Evolutionary conservation across 345 rosid genomes (phyloP), one percentile per base, ranked within the genome.

Genomic region (Salix brachista): DNA sequence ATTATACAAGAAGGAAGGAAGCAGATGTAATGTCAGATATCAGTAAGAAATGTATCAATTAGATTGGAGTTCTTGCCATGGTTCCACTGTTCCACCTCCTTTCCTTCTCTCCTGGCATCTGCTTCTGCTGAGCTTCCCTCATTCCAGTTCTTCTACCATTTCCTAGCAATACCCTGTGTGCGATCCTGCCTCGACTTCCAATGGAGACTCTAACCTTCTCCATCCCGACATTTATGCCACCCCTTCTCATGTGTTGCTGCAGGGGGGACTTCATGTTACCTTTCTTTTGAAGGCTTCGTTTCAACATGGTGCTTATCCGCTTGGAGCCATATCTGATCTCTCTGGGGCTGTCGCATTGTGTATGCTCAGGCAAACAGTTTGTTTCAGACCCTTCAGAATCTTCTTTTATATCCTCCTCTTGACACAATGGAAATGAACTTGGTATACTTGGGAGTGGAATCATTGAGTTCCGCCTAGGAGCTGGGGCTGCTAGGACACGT

Each of bases 181-280:
- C 92, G 82, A 84, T 81, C 86, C 85, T 87, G 78, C 97, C 97
- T 85, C 97, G 78, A 79, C 88, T 91, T 80, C 99, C 98, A 13
- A 93, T 91, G 0, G 97, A 95, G 39, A 95, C 86, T 73, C 97
- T 84, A 66, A 93, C 91, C 80, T 82, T 91, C 84, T 93, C 97
- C 92, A 81, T 88, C 5, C 99, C 94, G 2, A 95, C 96, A 79
- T 88, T 93, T 72, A 95, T 89, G 11, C 96, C 93, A 44, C 87
- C 90, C 82, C 89, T 89, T 82, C 97, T 87, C 65, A 81, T 37
- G 16, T 91, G 92, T 75, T 89, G 91, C 76, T 85, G 94, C 87
- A 89, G 74, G 42, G 89, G 89, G 13, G 91, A 85, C 77, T 81
- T 90, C 67, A 67, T 61, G 71, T 84, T 87, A 73, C 78, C 81